Percentiles rank a stretch among this genome's conserved stretches.
Evolutionary conservation across 495 filamentous ascomycete genomes (phyloP).

Genomic region (Podospora anserina): DNA sequence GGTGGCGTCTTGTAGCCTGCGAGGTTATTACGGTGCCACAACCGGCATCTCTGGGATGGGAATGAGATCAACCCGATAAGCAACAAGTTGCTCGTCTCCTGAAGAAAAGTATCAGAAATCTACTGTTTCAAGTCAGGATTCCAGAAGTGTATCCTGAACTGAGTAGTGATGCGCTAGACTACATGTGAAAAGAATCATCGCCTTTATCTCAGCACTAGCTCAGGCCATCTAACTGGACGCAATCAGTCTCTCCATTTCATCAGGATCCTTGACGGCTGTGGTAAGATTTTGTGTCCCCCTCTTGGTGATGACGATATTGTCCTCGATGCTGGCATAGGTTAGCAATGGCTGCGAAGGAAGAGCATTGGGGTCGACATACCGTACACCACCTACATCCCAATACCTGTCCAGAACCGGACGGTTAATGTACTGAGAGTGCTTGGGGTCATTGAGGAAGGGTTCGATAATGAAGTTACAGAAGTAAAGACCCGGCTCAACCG

Average conservation of each 20-base stretch:
- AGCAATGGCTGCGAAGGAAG: slow-evolving; percentile 1
- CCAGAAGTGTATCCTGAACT: background rate
- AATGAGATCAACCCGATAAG: no score
- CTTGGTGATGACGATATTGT: slow-evolving; percentile 76
- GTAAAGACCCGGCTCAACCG: slow-evolving; percentile 90
- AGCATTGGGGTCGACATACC: slow-evolving; percentile 29
- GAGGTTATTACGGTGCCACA: background rate
- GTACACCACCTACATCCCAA: slow-evolving; percentile 88
- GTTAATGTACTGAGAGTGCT: slow-evolving; percentile 71
- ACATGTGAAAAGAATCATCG: slow-evolving; percentile 3
- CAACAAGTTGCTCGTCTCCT: no score
- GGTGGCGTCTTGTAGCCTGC: background rate
- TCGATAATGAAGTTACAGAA: slow-evolving; percentile 93
- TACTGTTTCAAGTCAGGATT: background rate
- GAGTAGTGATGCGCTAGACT: background rate
- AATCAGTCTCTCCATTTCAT: slow-evolving; percentile 65
- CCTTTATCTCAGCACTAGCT: background rate
- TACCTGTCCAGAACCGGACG: slow-evolving; percentile 69
- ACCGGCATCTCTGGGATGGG: background rate
- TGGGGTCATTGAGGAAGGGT: slow-evolving; percentile 68
- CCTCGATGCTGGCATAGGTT: slow-evolving; percentile 47
- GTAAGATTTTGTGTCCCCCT: slow-evolving; percentile 78
- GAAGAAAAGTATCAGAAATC: no score
- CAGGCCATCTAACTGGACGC: slow-evolving; percentile 23
- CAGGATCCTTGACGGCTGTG: slow-evolving; percentile 66